Conservation (phyloP, 2,329 filamentous ascomycete genomes). For the Xylaria sp. region DNA sequence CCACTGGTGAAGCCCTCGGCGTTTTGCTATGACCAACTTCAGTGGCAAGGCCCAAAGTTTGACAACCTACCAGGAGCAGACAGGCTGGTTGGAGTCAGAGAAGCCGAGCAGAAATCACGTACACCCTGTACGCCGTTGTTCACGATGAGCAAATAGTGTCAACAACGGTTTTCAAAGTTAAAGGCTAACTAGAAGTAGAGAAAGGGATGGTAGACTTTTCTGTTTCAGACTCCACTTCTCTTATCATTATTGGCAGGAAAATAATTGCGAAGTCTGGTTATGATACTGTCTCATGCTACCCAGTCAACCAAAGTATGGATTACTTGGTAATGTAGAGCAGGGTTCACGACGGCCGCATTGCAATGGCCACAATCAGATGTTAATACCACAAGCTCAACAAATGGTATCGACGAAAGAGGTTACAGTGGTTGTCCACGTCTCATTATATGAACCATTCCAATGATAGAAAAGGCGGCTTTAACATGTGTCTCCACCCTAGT, state of each 20-base stretch:
- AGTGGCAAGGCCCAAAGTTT: neutral
- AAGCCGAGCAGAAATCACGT: neutral
- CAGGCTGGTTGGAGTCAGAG: neutral
- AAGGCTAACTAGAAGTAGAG: neutral
- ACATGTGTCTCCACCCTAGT: neutral
- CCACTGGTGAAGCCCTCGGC: neutral
- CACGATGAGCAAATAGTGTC: conserved; percentile 1
- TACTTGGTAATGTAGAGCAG: neutral
- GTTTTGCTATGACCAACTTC: neutral
- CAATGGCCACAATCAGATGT: neutral
- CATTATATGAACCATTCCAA: neutral
- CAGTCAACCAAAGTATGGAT: neutral
- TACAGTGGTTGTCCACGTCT: neutral
- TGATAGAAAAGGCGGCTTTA: neutral
- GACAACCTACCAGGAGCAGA: neutral
- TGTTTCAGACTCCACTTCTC: neutral
- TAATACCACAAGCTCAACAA: neutral
- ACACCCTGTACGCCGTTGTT: neutral
- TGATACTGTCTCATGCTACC: neutral
- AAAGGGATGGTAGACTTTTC: neutral
- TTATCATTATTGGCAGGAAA: neutral
- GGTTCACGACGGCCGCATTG: neutral
- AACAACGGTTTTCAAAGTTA: neutral
- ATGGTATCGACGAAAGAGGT: neutral
- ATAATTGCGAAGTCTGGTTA: neutral